phyloP scores from a whole-genome alignment of 1,284 basidiomycete genomes.

The Ganoderma boninense region DNA sequence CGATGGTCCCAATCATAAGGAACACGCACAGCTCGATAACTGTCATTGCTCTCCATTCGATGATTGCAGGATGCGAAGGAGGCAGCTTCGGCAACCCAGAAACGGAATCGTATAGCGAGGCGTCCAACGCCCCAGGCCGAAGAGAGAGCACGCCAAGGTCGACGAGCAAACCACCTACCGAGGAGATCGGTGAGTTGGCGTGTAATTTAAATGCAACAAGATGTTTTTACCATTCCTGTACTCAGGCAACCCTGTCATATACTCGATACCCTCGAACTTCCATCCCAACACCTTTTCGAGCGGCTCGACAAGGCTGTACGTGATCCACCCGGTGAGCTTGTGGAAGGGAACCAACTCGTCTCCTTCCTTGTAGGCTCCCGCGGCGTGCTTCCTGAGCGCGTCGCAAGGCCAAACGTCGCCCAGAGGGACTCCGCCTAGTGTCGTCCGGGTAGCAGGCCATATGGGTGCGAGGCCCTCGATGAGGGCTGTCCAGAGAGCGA shows the following conservation, averaged over 20 bases:
- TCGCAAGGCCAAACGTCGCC: conserved; percentile 93
- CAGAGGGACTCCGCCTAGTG: conserved; percentile 70
- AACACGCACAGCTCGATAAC: conserved; percentile 84
- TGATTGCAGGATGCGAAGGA: conserved; percentile 87
- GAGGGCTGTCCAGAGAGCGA: conserved; percentile 83
- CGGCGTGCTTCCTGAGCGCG: conserved; percentile 49
- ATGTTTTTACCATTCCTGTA: conserved; percentile 81
- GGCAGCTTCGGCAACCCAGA: conserved; percentile 68
- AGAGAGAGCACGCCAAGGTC: conserved; percentile 84
- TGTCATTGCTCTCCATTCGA: conserved; percentile 96
- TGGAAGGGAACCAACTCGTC: conserved; percentile 92
- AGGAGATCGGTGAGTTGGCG: neutral
- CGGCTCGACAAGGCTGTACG: conserved; percentile 88
- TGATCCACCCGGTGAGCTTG: conserved; percentile 94
- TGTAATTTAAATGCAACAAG: neutral
- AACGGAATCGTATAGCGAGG: conserved; percentile 50
- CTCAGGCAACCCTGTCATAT: conserved; percentile 87
- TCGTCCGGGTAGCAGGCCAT: conserved; percentile 86
- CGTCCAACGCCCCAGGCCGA: conserved; percentile 56
- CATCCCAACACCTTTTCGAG: conserved; percentile 82
- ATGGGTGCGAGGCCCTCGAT: conserved; percentile 87
- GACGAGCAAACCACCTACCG: conserved; percentile 83
- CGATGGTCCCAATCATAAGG: no score
- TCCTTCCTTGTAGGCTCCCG: conserved; percentile 49
- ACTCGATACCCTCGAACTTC: conserved; percentile 77